Conservation (phyloP, 345 rosid genomes). For the Salix brachista region DNA sequence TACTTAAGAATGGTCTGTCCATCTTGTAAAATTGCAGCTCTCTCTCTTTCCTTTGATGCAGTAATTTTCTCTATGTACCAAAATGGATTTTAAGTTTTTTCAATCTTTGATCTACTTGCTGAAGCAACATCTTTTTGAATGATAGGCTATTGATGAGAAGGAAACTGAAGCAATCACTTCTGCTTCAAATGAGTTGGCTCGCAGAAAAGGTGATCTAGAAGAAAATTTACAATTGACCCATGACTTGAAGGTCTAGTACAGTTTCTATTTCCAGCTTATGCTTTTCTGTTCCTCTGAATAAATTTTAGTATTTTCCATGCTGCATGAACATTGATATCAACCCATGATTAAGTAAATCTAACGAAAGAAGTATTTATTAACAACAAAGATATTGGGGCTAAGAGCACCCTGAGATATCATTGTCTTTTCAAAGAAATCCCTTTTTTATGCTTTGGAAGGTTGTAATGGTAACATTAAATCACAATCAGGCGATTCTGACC, state of each 20-base stretch:
- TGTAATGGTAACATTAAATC: too few relatives aligned
- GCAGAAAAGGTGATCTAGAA: constrained; percentile 81
- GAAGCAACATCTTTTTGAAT: constrained; percentile 21
- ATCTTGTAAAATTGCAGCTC: constrained; percentile 8
- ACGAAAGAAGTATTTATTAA: background rate
- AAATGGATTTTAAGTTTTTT: constrained; percentile 15
- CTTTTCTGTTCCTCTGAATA: background rate
- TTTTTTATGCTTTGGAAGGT: too few relatives aligned
- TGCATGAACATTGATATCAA: background rate
- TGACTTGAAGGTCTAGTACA: constrained; percentile 71
- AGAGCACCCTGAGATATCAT: too few relatives aligned
- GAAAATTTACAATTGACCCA: constrained; percentile 65
- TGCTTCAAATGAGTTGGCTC: constrained; percentile 67
- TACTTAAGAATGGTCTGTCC: constrained; percentile 82
- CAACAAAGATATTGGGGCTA: too few relatives aligned
- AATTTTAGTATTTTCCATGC: background rate
- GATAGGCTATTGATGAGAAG: constrained; percentile 87
- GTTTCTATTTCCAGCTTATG: background rate
- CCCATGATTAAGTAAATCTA: background rate
- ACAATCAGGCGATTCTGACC: too few relatives aligned
- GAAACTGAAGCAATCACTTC: constrained; percentile 75
- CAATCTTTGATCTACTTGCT: constrained; percentile 14
- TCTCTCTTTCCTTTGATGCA: background rate
- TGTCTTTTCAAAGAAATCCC: too few relatives aligned
- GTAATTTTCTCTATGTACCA: background rate